Conservation (phyloP, 352 stramenopile genomes). For the Globisporangium splendens region DNA sequence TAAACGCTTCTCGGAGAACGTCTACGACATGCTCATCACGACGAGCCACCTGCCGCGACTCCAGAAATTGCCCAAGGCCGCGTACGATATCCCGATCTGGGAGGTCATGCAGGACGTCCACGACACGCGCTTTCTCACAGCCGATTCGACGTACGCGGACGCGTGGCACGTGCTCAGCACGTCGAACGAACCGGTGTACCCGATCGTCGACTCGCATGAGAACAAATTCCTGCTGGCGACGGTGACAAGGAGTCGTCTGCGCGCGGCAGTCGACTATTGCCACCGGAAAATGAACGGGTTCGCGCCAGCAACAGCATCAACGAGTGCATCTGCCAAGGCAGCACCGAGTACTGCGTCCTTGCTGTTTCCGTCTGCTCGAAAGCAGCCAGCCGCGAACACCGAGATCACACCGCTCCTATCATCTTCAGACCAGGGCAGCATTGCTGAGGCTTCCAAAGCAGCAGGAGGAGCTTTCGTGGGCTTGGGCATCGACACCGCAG, state of each 20-base stretch:
- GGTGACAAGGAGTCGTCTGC: constrained; percentile 54
- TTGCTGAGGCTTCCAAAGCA: no score
- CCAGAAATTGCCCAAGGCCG: constrained; percentile 78
- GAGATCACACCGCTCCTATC: no score
- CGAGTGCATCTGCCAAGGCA: constrained; percentile 4
- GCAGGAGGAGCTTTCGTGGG: no score
- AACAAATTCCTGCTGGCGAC: constrained; percentile 65
- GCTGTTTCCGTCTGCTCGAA: constrained; percentile 16
- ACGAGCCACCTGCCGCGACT: constrained; percentile 74
- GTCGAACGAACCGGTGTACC: constrained; percentile 64
- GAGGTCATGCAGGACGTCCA: constrained; percentile 82
- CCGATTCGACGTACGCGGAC: constrained; percentile 69
- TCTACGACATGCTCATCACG: constrained; percentile 89
- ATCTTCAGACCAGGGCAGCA: no score
- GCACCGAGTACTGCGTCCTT: constrained; percentile 17
- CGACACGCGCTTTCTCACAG: constrained; percentile 57
- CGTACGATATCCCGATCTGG: constrained; percentile 80
- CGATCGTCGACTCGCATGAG: constrained; percentile 65
- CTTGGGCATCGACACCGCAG: not conserved
- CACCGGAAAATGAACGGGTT: constrained; percentile 26
- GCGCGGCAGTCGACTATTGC: constrained; percentile 56
- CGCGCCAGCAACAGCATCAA: constrained; percentile 4
- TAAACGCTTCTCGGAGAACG: constrained; percentile 88
- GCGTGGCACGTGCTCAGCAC: constrained; percentile 41
- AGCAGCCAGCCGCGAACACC: constrained; percentile 14